A percentile compares a stretch with the other conserved stretches of the same genome.
Evolutionary conservation across 1,139 yeast species (phyloP).

Genomic region (Hemisphaericaspora lyxosophila): DNA sequence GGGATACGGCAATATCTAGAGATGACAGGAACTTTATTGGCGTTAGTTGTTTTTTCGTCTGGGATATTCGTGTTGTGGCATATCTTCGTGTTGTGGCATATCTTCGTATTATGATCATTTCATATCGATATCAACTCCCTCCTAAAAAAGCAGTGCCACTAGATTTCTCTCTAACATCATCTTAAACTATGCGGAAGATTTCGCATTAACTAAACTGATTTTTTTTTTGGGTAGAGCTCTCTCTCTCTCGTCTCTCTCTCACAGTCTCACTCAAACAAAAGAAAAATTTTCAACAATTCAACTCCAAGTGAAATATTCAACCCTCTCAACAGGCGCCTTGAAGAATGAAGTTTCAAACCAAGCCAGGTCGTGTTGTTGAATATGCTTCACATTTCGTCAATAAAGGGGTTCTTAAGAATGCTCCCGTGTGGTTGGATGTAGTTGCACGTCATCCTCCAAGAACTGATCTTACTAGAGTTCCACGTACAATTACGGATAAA

Average conservation of each 20-base stretch:
- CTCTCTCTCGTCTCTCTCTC: background rate
- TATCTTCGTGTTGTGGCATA: background rate
- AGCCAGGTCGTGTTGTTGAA: constrained; percentile 71
- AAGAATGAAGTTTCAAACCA: constrained; percentile 72
- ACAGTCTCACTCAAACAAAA: background rate
- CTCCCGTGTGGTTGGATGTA: constrained; percentile 87
- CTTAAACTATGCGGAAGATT: no score
- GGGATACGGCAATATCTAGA: background rate
- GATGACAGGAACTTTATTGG: constrained; percentile 2
- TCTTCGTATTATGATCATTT: constrained; percentile 2
- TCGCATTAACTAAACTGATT: no score
- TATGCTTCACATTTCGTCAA: constrained; percentile 71
- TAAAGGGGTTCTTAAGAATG: constrained; percentile 61
- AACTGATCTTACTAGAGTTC: constrained; percentile 53
- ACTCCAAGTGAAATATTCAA: no score
- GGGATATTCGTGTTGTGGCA: background rate
- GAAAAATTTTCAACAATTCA: no score
- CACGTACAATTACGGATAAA: constrained; percentile 22
- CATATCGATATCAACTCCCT: background rate
- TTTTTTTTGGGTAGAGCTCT: no score
- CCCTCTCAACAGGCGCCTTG: no score
- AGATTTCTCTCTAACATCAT: no score
- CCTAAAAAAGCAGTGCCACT: no score
- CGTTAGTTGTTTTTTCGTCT: background rate
- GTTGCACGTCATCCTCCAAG: constrained; percentile 80